Evolutionary conservation across 352 stramenopile species (phyloP), one percentile per base, ranked within the genome.

Genomic region (Pseudoperonospora humuli): DNA sequence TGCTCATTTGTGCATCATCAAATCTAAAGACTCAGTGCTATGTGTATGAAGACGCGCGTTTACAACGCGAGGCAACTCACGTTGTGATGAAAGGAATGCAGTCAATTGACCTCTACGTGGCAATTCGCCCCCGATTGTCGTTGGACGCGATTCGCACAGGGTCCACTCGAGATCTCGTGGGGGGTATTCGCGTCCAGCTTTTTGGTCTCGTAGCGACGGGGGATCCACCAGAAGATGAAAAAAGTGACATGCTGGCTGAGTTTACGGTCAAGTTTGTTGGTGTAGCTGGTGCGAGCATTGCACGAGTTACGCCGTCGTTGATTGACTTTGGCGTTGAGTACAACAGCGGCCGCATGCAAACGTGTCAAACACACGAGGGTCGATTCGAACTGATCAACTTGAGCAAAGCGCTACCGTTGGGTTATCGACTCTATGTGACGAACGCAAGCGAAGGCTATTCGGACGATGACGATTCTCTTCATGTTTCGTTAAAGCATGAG

Each of bases 21-120:
- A 94, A 94, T 50, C 42, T 94, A 36, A 91, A 90, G 54, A 94
- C 78, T 5, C 83, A 94, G 51, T 94, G 83, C 45, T 94, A 93
- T 39, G 79, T 94, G 5, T 94, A 83, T 36, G 78, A 92, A 51
- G 80, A 94, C 35, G 58, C 50, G 9, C 65, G 66, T 4, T 39
- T 94, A 10, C 68, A 85, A 46, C 68, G 64, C 26, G 80, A 94
- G 48, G 83, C 80, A 8, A 77, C 68, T 6, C 61, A 87, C 28
- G 74, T 93, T n/a, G 38, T 81, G 5, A 56, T 94, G 24, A 63
- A 67, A 40, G 80, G 80, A 2, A 82, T 78, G 39, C 47, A 73
- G 11, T 67, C 61, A 13, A 63, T 82, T 36, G 80, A 93, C 53
- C 61, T 94, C 14, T 94, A 73, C 39, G 66, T 88, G 8, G 83